These are phyloP conservation scores for Micractinium conductrix DNA, from an alignment of 139 green algal genomes.

Conservation along the genomic window DNA sequence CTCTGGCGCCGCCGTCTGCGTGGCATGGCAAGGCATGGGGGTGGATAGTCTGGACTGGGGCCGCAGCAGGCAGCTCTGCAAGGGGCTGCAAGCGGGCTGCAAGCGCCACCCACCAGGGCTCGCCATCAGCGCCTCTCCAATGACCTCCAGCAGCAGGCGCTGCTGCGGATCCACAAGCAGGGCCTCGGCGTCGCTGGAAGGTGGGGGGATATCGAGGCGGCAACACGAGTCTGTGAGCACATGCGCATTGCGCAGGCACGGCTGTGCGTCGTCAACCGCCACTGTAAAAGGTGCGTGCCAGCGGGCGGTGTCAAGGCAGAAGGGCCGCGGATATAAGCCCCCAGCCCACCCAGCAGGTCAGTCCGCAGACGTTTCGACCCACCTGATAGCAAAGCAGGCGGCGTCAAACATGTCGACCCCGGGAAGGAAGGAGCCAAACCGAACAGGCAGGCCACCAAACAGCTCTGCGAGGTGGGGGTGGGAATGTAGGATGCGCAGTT, in stretches of 20 bases:
- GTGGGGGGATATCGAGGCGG: too few species aligned
- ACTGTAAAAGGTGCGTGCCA: too few species aligned
- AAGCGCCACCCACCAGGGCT: neutral
- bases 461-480: constrained; percentile 13
- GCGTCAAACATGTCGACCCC: constrained; percentile 65
- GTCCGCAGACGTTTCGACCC: too few species aligned
- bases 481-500: neutral
- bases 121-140: constrained; percentile 43
- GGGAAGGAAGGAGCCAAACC: constrained; percentile 51
- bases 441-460: constrained; percentile 37
- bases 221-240: too few species aligned
- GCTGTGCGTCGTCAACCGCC: too few species aligned
- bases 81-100: too few species aligned
- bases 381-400: constrained; percentile 51
- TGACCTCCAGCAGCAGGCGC: constrained; percentile 76
- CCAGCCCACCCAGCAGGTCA: too few species aligned
- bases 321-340: too few species aligned
- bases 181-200: constrained; percentile 64
- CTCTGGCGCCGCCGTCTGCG: neutral
- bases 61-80: neutral
- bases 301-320: too few species aligned
- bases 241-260: too few species aligned
- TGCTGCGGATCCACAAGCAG: constrained; percentile 85
- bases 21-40: too few species aligned
- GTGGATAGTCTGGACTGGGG: too few species aligned